Percentiles rank a stretch among this genome's conserved stretches.
These are phyloP conservation scores for Cladobotryum protrusum DNA, from an alignment of 2,329 filamentous ascomycete genomes.

Conservation along the genomic window DNA sequence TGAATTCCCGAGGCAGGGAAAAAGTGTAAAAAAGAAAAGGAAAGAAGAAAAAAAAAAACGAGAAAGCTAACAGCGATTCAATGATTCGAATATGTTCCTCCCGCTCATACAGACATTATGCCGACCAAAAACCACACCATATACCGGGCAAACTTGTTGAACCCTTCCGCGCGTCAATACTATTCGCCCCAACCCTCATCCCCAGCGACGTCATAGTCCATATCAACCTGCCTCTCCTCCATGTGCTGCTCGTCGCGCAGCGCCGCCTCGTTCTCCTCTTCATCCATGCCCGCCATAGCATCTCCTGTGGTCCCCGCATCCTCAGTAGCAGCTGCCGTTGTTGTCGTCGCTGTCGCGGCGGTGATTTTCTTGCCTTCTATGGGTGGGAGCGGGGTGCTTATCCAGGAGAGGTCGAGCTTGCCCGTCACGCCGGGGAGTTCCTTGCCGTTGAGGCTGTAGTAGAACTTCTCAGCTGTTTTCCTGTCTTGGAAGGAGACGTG, in stretches of 20 bases:
- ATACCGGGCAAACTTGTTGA: background rate
- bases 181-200: conserved; percentile 40
- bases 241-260: conserved; percentile 19
- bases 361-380: conserved; percentile 13
- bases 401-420: conserved; percentile 62
- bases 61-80: too few relatives aligned
- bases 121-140: background rate
- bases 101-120: too few relatives aligned
- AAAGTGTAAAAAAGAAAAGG: too few relatives aligned
- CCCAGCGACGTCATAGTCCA: conserved; percentile 50
- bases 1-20: too few relatives aligned
- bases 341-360: conserved; percentile 7
- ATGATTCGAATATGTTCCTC: background rate
- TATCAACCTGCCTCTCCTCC: conserved; percentile 32
- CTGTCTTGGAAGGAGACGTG: conserved; percentile 60
- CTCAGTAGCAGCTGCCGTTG: background rate
- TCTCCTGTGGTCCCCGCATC: conserved; percentile 14
- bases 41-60: too few relatives aligned
- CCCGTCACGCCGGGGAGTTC: conserved; percentile 57
- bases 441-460: conserved; percentile 49
- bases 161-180: background rate
- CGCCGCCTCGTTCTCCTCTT: conserved; percentile 16
- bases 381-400: conserved; percentile 25
- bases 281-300: conserved; percentile 19
- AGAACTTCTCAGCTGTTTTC: conserved; percentile 65